Evolutionary conservation across 2,329 filamentous ascomycete species (phyloP), one percentile per base, ranked within the genome.

Genomic region (Paramyrothecium sp.): DNA sequence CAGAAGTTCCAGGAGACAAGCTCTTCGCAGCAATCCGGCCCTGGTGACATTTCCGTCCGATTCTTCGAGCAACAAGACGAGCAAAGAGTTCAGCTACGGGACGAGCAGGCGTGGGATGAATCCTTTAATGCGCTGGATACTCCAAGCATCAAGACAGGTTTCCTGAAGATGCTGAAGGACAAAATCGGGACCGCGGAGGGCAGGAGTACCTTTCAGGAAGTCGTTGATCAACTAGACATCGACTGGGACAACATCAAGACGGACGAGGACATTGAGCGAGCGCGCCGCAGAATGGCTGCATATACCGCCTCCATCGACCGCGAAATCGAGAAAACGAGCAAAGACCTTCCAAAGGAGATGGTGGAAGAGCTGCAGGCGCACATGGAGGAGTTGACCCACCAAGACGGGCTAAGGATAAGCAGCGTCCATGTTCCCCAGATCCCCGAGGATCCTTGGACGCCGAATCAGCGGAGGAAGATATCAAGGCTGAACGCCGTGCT

Each of bases 41-140:
- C 53, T n/a, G 54, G 60, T 7, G 58, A 66, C 17, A 71, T 69
- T 38, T 68, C 71, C 3, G 72, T 82, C 12, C 73, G 75, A 10
- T 82, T 75, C 63, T 84, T 81, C 59, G 79, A 84, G 55, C 76
- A 83, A 63, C 73, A 73, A 16, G 70, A 71, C 3, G 61, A 68
- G 30, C 63, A 65, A 8, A 62, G 79, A 13, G 73, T 67, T 17
- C 73, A 75, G 60, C 67, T 83, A 19, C 60, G 63, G 11, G 63
- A 71, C 57, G 69, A 75, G 51, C 69, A 76, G n/a, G 74, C 73
- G 8, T 80, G 80, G 57, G 69, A 65, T 34, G 66, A 73, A 21
- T 74, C 76, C 0, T 55, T 81, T 5, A 65, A 72, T 59, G 61
- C 63, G 12, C 61, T 74, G 38, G 73, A 75, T 51, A 69, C 69